Base-by-base conservation (phyloP, 2,329 filamentous ascomycete species). In the Cytospora schulzeri region DNA sequence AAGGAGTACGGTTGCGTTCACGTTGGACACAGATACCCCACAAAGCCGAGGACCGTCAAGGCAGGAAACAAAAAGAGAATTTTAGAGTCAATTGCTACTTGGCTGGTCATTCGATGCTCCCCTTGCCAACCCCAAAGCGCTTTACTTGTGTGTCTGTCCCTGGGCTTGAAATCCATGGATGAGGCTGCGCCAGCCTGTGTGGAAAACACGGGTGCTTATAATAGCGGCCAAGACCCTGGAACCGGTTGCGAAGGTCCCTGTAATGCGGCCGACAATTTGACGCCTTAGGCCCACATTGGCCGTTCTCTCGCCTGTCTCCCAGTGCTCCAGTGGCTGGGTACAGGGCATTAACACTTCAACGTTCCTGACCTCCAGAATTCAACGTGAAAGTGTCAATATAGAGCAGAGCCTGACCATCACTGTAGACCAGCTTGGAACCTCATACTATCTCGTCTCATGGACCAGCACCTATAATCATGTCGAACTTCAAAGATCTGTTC, bases 391-490 rank as follows among this genome's bases (percentile, higher is more conserved):
- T 22, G n/a, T 24, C 45, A 48, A 12, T 7, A 48, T 12, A 48
- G 22, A 24, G 45, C 45, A 48, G 45, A 48, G 45, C n/a, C n/a
- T 48, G n/a, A 14, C 12, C n/a, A 22, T 14, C 45, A 48, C 17
- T 48, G n/a, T 9, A 12, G 33, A 35, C 33, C 33, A 35, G 33
- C 11, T 12, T 12, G 15, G 14, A 35, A 15, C 6, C 33, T 14
- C 33, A 28, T 11, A 26, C n/a, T 26, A 29, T 11, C 19, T 14
- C 29, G 11, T 29, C 24, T 51, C 35, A 28, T 24, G 24, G 52
- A 14, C 60, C 24, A 31, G 38, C 8, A 22, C 22, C 12, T 33
- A 17, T 38, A n/a, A 57, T 54, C n/a, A 63, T 63, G 64, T 53
- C 60, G 52, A 26, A 19, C 41, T 57, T 61, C 24, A 15, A 29